Percentiles rank a stretch among this genome's conserved stretches.
Conservation (phyloP, 148 eudicot species). For the Amaranthus palmeri region DNA sequence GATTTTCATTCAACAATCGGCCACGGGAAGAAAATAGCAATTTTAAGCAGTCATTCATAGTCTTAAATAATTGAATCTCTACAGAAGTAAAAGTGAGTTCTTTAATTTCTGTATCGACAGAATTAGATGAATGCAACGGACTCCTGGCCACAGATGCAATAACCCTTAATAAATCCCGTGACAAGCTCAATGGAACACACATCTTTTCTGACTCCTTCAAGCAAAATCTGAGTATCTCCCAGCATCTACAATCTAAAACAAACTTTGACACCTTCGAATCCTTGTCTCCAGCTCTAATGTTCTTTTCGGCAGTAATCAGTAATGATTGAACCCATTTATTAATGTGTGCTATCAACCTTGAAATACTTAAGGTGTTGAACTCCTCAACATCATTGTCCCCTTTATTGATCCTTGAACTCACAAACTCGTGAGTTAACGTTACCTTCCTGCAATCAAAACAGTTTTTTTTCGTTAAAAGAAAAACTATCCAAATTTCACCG, state of each 20-base stretch:
- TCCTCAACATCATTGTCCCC: slow-evolving; percentile 28
- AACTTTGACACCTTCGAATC: slow-evolving; percentile 37
- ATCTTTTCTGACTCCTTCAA: slow-evolving; percentile 57
- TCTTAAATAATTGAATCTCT: slow-evolving; percentile 34
- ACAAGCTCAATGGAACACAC: slow-evolving; percentile 42
- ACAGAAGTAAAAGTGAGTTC: slow-evolving; percentile 22
- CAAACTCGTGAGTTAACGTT: slow-evolving; percentile 52
- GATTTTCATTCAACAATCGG: slow-evolving; percentile 58
- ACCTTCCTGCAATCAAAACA: slow-evolving; percentile 61
- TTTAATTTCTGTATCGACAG: slow-evolving; percentile 11
- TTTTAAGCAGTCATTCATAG: slow-evolving; percentile 47
- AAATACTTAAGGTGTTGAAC: slow-evolving; percentile 43
- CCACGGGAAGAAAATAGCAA: slow-evolving; percentile 57
- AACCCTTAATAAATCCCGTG: slow-evolving; percentile 64
- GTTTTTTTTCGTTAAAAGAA: not conserved
- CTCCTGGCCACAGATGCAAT: slow-evolving; percentile 48
- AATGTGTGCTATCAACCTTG: slow-evolving; percentile 42
- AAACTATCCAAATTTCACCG: too few relatives aligned
- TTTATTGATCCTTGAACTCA: slow-evolving; percentile 35
- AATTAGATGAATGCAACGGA: slow-evolving; percentile 28
- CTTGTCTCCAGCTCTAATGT: slow-evolving; percentile 39
- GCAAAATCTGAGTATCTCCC: slow-evolving; percentile 77
- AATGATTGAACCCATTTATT: slow-evolving; percentile 72
- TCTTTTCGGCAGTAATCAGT: slow-evolving; percentile 65
- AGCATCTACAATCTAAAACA: slow-evolving; percentile 69